Evolutionary conservation across 805 yeast genomes (phyloP).

Genomic region (Nematodospora valgi): DNA sequence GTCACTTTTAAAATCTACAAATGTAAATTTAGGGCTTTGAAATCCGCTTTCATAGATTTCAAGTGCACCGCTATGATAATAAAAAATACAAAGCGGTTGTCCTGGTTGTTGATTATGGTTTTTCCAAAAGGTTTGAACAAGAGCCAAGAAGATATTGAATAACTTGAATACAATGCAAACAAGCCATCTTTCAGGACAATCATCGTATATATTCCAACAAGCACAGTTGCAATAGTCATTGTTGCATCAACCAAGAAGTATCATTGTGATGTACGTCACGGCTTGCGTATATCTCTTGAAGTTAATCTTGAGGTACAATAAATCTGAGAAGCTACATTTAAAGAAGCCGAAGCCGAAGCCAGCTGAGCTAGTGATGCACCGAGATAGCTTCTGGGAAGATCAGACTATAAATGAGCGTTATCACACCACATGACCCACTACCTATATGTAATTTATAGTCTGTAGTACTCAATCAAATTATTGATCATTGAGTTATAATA

Average conservation of each 20-base stretch:
- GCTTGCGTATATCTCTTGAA: conserved; percentile 45
- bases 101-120: conserved; percentile 50
- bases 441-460: too few relatives aligned
- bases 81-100: conserved; percentile 46
- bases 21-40: conserved; percentile 51
- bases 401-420: conserved; percentile 55
- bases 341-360: conserved; percentile 47
- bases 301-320: conserved; percentile 57
- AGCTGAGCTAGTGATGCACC: conserved; percentile 54
- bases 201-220: conserved; percentile 50
- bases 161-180: conserved; percentile 50
- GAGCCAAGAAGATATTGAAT: conserved; percentile 33
- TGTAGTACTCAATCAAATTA: too few relatives aligned
- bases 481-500: too few relatives aligned
- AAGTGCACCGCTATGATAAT: conserved; percentile 54
- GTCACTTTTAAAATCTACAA: conserved; percentile 48
- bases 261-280: conserved; percentile 58
- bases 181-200: conserved; percentile 47
- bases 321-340: conserved; percentile 58
- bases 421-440: conserved; percentile 56
- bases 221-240: conserved; percentile 48
- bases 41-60: conserved; percentile 50
- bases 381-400: conserved; percentile 47
- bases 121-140: conserved; percentile 45
- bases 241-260: conserved; percentile 63